A percentile compares a stretch with the other conserved stretches of the same genome.
phyloP scores from a whole-genome alignment of 2,329 filamentous ascomycete species.

The Arachnomyces sp. region DNA sequence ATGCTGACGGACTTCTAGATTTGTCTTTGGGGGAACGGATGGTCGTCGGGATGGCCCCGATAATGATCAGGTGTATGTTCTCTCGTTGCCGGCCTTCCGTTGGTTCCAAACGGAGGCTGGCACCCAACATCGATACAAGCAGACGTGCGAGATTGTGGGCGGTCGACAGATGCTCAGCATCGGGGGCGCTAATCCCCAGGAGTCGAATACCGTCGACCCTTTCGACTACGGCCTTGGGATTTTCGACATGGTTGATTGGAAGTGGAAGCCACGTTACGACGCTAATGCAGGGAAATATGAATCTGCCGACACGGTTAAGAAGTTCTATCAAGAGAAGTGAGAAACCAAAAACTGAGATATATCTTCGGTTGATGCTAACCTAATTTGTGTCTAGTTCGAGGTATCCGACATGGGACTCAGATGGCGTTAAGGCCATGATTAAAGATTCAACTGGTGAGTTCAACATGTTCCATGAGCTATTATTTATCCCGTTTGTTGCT shows the following conservation, averaged over 20 bases:
- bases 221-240: constrained; percentile 34
- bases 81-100: constrained; percentile 12
- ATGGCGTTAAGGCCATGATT: too few relatives aligned
- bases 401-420: too few relatives aligned
- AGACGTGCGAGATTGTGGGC: constrained; percentile 30
- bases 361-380: too few relatives aligned
- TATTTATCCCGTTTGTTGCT: too few relatives aligned
- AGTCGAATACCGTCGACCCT: constrained; percentile 19
- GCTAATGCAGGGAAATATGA: constrained; percentile 28
- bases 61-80: constrained; percentile 10
- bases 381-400: too few relatives aligned
- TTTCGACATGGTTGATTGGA: constrained; percentile 33
- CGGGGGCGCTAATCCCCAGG: constrained; percentile 22
- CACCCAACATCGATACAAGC: constrained; percentile 9
- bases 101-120: constrained; percentile 10
- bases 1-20: background rate
- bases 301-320: too few relatives aligned
- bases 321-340: too few relatives aligned
- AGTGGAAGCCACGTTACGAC: constrained; percentile 30
- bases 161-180: constrained; percentile 35
- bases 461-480: too few relatives aligned
- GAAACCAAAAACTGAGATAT: too few relatives aligned
- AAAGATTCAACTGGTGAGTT: too few relatives aligned
- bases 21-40: background rate
- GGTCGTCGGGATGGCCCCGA: background rate